Evolutionary conservation across 2,329 filamentous ascomycete genomes (phyloP), one percentile per base, ranked within the genome.

Genomic region (Fusarium nelsonii): DNA sequence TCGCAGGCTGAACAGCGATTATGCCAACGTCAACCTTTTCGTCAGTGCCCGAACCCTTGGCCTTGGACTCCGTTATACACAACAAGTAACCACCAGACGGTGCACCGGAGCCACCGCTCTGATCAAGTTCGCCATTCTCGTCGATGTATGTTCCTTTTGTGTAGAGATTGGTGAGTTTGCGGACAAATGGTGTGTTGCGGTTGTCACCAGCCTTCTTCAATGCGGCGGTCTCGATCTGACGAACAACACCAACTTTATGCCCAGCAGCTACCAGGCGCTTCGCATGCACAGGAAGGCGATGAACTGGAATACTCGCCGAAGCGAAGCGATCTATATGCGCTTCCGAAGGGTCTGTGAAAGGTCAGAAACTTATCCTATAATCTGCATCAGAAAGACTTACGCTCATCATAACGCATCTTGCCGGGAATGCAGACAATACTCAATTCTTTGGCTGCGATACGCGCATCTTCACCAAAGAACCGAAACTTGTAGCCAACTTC

Each of bases 401-500:
- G 93, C 77, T 98, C 95, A 76, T 99, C 95, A 75, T 94, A 99
- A 75, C 95, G 88, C 78, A 95, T 89, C 76, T 97, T 98, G 36
- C 96, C 96, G 0, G 96, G 95, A 73, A 99, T 97, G 78, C 96
- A 99, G 39, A 99, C 92, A 71, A 99, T 97, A 63, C 93, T 92
- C 49, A 99, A 84, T 77, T 95, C 93, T 78, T 95, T 97, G 14
- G 94, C 92, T 6, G 95, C 96, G 55, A 89, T 88, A 54, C 94
- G 88, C 10, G 96, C 96, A 82, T 99, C 96, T 75, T 98, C 95
- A 12, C 96, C 96, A 76, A 97, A 97, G 82, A 99, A 97, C 34
- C 92, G 90, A 81, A 97, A 99, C 78, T 99, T 99, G 82, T 99
- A 99, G 51, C 96, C 96, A 10, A 98, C 96, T 78, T 99, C 95